A percentile compares a stretch with the other conserved stretches of the same genome.
phyloP scores from a whole-genome alignment of 768 basidiomycete genomes.

The Termitomyces sp. region DNA sequence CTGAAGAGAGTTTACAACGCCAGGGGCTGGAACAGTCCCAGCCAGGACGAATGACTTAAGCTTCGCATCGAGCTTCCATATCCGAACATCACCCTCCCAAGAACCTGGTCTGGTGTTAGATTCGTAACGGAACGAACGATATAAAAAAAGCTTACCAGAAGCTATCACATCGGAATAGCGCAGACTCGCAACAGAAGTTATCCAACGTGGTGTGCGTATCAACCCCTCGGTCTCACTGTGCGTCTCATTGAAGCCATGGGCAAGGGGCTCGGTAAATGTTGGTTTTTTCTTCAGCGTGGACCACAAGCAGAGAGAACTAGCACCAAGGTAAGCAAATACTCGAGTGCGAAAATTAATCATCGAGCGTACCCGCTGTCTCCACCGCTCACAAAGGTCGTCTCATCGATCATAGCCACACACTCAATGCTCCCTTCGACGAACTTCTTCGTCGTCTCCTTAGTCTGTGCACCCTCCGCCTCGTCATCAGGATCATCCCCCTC shows the following conservation, averaged over 20 bases:
- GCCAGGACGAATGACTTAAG: constrained; percentile 70
- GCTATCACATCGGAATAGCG: constrained; percentile 89
- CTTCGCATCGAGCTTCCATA: constrained; percentile 86
- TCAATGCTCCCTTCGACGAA: constrained; percentile 92
- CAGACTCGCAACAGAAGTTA: constrained; percentile 77
- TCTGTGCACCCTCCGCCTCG: constrained; percentile 15
- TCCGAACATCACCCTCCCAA: constrained; percentile 83
- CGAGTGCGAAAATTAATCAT: background rate
- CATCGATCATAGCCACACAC: constrained; percentile 92
- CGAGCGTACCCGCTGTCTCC: constrained; percentile 89
- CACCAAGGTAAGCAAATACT: background rate
- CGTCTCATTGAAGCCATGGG: constrained; percentile 79
- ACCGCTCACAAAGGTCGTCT: constrained; percentile 86
- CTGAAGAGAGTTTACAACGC: constrained; percentile 89
- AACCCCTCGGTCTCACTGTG: constrained; percentile 69
- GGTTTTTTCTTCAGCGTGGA: constrained; percentile 92
- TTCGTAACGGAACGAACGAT: background rate
- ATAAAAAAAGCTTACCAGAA: constrained; percentile 50
- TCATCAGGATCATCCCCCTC: constrained; percentile 39
- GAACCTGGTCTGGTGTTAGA: constrained; percentile 53
- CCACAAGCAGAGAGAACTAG: constrained; percentile 93
- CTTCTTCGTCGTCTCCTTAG: constrained; percentile 31
- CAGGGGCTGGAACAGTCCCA: constrained; percentile 59
- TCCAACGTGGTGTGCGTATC: constrained; percentile 82
- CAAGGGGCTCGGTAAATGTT: constrained; percentile 76